phyloP scores from a whole-genome alignment of 2,329 filamentous ascomycete species.

The Xylariaceae sp. region DNA sequence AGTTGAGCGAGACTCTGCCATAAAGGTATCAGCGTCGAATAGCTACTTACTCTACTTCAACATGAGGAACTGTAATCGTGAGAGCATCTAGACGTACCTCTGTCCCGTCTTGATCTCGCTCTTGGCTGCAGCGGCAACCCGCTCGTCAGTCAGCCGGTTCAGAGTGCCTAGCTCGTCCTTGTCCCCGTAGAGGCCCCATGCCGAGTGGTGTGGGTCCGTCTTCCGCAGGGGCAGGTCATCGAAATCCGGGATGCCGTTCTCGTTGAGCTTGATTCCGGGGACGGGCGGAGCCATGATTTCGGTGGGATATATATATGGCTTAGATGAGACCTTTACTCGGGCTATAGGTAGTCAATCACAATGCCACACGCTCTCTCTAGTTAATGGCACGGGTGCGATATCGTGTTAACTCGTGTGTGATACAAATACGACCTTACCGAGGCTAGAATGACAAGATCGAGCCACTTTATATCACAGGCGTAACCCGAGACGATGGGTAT shows the following conservation, averaged over 20 bases:
- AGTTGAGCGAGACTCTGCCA: conserved; percentile 60
- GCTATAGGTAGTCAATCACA: no score
- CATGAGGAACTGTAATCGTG: background rate
- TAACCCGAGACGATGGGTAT: no score
- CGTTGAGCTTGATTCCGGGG: conserved; percentile 39
- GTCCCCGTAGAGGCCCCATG: conserved; percentile 56
- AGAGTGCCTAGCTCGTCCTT: conserved; percentile 62
- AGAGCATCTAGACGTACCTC: conserved; percentile 39
- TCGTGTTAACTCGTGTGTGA: no score
- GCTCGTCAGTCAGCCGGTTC: conserved; percentile 60
- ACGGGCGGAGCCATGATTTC: conserved; percentile 31
- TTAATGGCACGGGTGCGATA: no score
- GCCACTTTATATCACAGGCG: no score
- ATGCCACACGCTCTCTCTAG: no score
- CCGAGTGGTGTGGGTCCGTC: conserved; percentile 47
- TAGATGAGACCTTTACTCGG: no score
- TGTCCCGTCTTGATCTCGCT: conserved; percentile 58
- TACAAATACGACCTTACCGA: no score
- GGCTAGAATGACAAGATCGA: no score
- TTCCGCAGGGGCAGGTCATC: conserved; percentile 50
- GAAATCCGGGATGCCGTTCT: conserved; percentile 50
- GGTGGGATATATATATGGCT: background rate
- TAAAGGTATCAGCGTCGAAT: background rate
- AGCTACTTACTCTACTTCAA: background rate
- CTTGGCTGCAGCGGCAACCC: conserved; percentile 53